Base-by-base conservation (phyloP, 2,329 filamentous ascomycete species). In the Aspergillus chevalieri region DNA sequence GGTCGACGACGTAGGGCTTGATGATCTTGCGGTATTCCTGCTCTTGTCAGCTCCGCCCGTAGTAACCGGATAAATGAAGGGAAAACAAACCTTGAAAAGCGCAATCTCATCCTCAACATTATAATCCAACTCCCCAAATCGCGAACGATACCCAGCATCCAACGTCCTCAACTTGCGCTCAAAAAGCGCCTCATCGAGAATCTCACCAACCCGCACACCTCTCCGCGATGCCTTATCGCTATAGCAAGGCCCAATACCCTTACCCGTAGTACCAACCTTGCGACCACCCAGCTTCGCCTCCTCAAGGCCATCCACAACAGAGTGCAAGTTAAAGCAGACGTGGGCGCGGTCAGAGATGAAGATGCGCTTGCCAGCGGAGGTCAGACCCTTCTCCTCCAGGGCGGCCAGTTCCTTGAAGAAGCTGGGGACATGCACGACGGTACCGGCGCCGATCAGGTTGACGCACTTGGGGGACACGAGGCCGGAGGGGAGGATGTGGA, bases 181-280 rank as follows among this genome's bases (percentile, higher is more conserved):
- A 57, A 82, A 80, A 33, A 74, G 63, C 42, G 68, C 67, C 67
- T 82, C 77, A 55, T 81, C 74, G 61, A 81, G 72, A 50, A 83
- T 71, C 56, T 83, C 80, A 34, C 76, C 76, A 48, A 85, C 71
- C 48, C 78, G 78, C 33, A 84, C 72, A 56, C 81, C 81, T 39
- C 75, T 76, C 50, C 82, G 72, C 5, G 79, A 75, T 54, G 81
- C 81, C 69, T 84, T 84, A 59, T 79, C 79, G 61, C 78, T 80
- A 69, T 84, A 84, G 54, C 79, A 79, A 60, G 82, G 82, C 42
- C 78, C 74, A 52, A 77, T 76, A 41, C 74, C 74, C 59, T 76
- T 76, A 28, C 72, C 70, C 3, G 74, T 77, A 10, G 74, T 77
- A 30, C 74, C 74, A 38, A 76, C 73, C 62, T 75, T 73, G 54